Evolutionary conservation across 2,329 filamentous ascomycete genomes (phyloP).

Genomic region (Trichoderma polysporum): DNA sequence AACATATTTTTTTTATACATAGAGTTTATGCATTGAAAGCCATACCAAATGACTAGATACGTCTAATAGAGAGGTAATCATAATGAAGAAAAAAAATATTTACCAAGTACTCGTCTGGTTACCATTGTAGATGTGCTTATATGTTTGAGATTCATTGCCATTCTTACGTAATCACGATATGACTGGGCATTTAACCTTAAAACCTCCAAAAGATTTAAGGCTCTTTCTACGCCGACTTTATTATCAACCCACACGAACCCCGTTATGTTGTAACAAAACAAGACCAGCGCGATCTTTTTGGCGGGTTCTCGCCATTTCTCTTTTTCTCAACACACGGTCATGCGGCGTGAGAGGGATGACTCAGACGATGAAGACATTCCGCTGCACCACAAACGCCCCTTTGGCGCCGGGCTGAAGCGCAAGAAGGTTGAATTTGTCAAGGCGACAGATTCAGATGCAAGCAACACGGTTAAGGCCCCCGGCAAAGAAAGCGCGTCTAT

Average conservation of each 20-base stretch:
- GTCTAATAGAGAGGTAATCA: not conserved
- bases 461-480: constrained; percentile 30
- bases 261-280: not conserved
- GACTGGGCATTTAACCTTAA: not conserved
- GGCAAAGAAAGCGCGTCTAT: constrained; percentile 35
- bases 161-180: not conserved
- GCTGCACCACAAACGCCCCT: constrained; percentile 53
- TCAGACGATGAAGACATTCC: constrained; percentile 45
- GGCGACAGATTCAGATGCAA: constrained; percentile 43
- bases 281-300: not conserved
- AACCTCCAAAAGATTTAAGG: not conserved
- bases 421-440: constrained; percentile 58
- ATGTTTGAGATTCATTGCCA: not conserved
- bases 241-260: not conserved
- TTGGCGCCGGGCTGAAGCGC: constrained; percentile 57
- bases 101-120: not conserved
- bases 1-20: not conserved
- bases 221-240: not conserved
- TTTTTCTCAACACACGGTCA: constrained; percentile 19
- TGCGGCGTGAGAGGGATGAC: constrained; percentile 31
- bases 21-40: constrained; percentile 2
- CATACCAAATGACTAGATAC: not conserved
- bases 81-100: constrained; percentile 8
- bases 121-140: not conserved
- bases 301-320: not conserved